Evolutionary conservation across 2,329 filamentous ascomycete species (phyloP), one percentile per base, ranked within the genome.

Genomic region (Aureobasidium sp.): DNA sequence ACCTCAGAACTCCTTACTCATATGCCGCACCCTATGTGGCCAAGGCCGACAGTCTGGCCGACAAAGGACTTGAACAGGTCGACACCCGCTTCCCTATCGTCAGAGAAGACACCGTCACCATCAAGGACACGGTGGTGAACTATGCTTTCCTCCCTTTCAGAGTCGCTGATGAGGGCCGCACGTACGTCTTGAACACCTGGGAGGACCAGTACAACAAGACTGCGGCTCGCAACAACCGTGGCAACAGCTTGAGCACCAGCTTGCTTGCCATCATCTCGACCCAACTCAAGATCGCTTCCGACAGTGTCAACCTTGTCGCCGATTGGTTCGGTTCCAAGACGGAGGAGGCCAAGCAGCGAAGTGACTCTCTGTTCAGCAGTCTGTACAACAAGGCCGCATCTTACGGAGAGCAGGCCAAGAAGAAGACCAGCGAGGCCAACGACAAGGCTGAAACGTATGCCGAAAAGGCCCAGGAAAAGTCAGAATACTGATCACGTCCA

Each of bases 21-120:
- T 94, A 90, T 74, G 83, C 96, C 66, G 86, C 87, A 58, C 92
- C 93, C 0, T 97, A 97, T 76, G 83, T 96, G 67, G 80, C 85
- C 73, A 90, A 87, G 75, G 92, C 87, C 71, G 94, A 97, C 74
- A 77, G 84, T 63, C 77, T 96, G 58, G 89, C 87, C 67, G 72
- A 71, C 63, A 73, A 72, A 12, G 74, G 73, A 42, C 69, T 79
- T 42, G 75, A 78, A 61, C 76, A 79, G 60, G 68, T 78, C 60
- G 79, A 80, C 67, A 58, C 80, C 79, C 66, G 81, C 5, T 86
- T 85, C 68, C 81, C 82, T n/a, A 82, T 86, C 42, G 78, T 81
- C 66, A 80, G 79, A 72, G 76, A 80, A 66, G 76, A 80, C 65
- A 80, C 78, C 0, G 65, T 68, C 62, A 79, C 76, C 65, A 68